phyloP scores from a whole-genome alignment of 345 rosid species.

The Gossypium herbaceum region DNA sequence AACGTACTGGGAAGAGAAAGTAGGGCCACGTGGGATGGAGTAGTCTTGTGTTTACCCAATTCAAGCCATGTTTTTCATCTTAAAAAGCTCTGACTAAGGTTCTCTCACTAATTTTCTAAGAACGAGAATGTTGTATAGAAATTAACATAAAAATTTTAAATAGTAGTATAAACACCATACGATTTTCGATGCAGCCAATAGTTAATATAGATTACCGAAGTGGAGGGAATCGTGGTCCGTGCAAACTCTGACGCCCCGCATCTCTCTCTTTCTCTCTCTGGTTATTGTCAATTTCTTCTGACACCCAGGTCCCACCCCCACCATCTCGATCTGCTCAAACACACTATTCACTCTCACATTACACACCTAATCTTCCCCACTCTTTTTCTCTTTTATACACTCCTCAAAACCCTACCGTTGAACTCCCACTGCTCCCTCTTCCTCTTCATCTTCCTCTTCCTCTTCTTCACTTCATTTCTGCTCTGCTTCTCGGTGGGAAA shows the following conservation, averaged over 20 bases:
- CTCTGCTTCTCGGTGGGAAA: neutral
- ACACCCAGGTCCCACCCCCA: conserved; percentile 14
- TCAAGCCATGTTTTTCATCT: neutral
- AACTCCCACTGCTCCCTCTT: neutral
- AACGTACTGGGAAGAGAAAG: neutral
- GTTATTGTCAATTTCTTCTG: conserved; percentile 12
- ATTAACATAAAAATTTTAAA: too few species aligned
- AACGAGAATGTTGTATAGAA: neutral
- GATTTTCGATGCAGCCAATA: neutral
- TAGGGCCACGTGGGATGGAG: conserved; percentile 5
- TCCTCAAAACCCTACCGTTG: neutral
- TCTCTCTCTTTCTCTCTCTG: neutral
- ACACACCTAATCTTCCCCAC: neutral
- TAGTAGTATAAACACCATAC: neutral
- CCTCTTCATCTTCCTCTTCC: neutral
- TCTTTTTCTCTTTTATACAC: neutral
- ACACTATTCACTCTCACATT: neutral
- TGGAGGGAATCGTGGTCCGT: conserved; percentile 1
- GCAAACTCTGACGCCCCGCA: neutral
- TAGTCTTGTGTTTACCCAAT: too few species aligned
- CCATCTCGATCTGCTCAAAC: neutral
- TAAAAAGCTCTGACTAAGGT: too few species aligned
- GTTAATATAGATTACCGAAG: neutral
- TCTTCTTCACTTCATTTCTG: neutral
- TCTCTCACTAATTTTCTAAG: neutral